Evolutionary conservation across 108 stramenopile species (phyloP).

Genomic region (Aurantiochytrium sp.): DNA sequence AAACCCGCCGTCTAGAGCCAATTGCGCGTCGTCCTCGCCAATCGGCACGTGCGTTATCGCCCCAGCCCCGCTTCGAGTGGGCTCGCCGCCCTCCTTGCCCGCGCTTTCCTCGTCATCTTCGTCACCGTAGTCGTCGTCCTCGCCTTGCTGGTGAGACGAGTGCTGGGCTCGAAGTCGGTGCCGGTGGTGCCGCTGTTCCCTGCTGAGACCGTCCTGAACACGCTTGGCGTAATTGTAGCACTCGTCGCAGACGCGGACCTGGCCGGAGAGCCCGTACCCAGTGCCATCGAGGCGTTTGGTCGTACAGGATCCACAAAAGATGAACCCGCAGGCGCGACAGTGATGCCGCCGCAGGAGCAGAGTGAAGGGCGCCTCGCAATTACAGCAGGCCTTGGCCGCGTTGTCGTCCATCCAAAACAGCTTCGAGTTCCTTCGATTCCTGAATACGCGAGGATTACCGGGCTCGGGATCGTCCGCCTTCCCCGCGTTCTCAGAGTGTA

Average conservation of each 20-base stretch:
- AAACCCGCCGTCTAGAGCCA: too few relatives aligned
- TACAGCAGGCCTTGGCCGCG: slow-evolving; percentile 11
- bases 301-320: background rate
- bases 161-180: background rate
- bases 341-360: background rate
- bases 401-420: slow-evolving; percentile 21
- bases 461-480: background rate
- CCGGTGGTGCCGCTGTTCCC: background rate
- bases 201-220: background rate
- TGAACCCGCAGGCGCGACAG: background rate
- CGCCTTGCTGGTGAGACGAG: background rate
- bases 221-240: background rate
- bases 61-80: too few relatives aligned
- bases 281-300: background rate
- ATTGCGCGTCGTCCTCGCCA: too few relatives aligned
- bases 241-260: background rate
- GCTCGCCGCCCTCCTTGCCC: too few relatives aligned
- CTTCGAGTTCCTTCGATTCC: background rate
- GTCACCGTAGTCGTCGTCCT: background rate
- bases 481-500: background rate
- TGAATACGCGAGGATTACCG: background rate
- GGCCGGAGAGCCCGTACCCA: background rate
- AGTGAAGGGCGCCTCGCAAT: slow-evolving; percentile 20
- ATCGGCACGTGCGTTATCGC: too few relatives aligned
- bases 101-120: background rate